A percentile compares a stretch with the other conserved stretches of the same genome.
Evolutionary conservation across 768 basidiomycete genomes (phyloP).

Genomic region (Aureoboletus auriporus): DNA sequence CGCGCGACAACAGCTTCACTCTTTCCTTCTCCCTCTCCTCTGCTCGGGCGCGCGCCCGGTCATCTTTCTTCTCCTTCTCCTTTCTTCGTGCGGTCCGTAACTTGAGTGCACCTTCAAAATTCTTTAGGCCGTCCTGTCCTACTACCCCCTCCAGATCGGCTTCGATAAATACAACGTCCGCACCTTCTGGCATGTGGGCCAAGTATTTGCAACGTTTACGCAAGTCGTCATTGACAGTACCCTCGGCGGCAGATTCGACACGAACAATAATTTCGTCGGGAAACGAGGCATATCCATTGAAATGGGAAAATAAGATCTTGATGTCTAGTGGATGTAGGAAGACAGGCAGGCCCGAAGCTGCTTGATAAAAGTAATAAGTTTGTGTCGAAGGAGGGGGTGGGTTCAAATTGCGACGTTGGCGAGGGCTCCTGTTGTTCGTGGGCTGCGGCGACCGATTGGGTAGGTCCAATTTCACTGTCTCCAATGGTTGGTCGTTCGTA

Average conservation of each 20-base stretch:
- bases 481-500: constrained; percentile 7
- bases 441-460: constrained; percentile 2
- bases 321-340: constrained; percentile 97
- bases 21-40: constrained; percentile 74
- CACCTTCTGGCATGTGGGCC: constrained; percentile 83
- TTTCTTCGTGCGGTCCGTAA: constrained; percentile 68
- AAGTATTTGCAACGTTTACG: constrained; percentile 96
- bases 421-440: constrained; percentile 40
- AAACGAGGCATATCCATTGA: constrained; percentile 74
- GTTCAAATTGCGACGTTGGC: constrained; percentile 75
- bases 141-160: constrained; percentile 79
- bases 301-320: constrained; percentile 85
- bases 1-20: constrained; percentile 28
- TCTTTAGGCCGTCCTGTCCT: constrained; percentile 68
- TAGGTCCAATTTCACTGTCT: constrained; percentile 5
- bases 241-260: constrained; percentile 73
- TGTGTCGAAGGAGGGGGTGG: constrained; percentile 84
- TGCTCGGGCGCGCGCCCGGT: constrained; percentile 71
- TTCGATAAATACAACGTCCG: constrained; percentile 93
- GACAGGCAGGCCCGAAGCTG: constrained; percentile 83
- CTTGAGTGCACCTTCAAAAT: constrained; percentile 80
- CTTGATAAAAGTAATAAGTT: constrained; percentile 95
- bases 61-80: constrained; percentile 84
- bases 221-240: constrained; percentile 88
- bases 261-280: constrained; percentile 77